Evolutionary conservation across 2,329 filamentous ascomycete species (phyloP).

Genomic region (Penicillium sp.): DNA sequence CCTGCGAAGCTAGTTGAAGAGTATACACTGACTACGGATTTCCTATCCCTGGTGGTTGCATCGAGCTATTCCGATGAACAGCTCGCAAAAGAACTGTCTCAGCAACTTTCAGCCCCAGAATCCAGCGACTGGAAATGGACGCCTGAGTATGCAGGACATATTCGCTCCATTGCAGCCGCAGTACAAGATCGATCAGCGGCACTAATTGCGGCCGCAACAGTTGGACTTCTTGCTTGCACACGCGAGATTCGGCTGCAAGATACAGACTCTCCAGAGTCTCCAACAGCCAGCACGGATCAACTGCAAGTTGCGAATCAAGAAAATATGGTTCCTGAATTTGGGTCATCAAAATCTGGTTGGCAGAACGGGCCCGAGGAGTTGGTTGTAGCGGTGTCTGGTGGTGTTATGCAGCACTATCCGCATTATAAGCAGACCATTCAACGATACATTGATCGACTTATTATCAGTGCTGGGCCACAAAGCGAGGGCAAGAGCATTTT

Average conservation of each 20-base stretch:
- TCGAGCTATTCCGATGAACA: conserved; percentile 47
- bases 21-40: conserved; percentile 66
- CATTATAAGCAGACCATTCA: conserved; percentile 68
- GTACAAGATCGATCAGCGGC: conserved; percentile 70
- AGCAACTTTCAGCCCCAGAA: conserved; percentile 51
- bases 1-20: conserved; percentile 54
- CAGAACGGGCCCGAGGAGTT: conserved; percentile 54
- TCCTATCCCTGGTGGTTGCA: conserved; percentile 67
- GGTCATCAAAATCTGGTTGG: conserved; percentile 26
- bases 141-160: conserved; percentile 54
- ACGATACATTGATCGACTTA: conserved; percentile 60
- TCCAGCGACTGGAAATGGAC: conserved; percentile 59
- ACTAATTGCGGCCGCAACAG: conserved; percentile 67
- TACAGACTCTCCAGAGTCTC: conserved; percentile 16
- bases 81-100: conserved; percentile 43
- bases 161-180: conserved; percentile 65
- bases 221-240: conserved; percentile 66
- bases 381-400: conserved; percentile 74
- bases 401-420: conserved; percentile 74
- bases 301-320: background rate
- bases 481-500: conserved; percentile 50
- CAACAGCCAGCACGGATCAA: background rate
- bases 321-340: conserved; percentile 10
- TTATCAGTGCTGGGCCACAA: conserved; percentile 42
- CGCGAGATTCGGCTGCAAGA: conserved; percentile 57